These are phyloP conservation scores for Arachnomyces sp. DNA, from an alignment of 2,329 filamentous ascomycete species.

Conservation along the genomic window DNA sequence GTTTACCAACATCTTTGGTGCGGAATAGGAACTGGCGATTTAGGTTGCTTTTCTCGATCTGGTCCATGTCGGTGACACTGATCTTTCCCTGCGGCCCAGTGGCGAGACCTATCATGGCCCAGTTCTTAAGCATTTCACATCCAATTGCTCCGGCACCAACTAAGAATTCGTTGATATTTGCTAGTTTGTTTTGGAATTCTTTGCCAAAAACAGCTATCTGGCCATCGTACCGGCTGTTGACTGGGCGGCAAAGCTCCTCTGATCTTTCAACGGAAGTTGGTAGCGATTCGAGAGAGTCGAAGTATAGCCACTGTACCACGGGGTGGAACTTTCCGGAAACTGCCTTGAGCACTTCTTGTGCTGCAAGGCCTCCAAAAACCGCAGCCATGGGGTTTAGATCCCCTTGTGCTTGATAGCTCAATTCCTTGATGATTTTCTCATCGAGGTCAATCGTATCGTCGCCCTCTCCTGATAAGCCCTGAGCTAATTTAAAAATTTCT, in stretches of 20 bases:
- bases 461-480: conserved; percentile 58
- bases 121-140: conserved; percentile 99
- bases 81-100: conserved; percentile 84
- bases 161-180: conserved; percentile 84
- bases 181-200: conserved; percentile 89
- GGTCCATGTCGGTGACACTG: conserved; percentile 93
- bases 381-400: conserved; percentile 89
- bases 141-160: conserved; percentile 96
- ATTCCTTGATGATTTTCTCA: conserved; percentile 84
- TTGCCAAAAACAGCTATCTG: conserved; percentile 94
- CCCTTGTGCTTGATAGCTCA: conserved; percentile 88
- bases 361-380: conserved; percentile 86
- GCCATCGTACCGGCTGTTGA: conserved; percentile 83
- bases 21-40: conserved; percentile 97
- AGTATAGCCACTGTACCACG: conserved; percentile 94
- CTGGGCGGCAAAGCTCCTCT: conserved; percentile 80
- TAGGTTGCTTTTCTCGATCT: conserved; percentile 97
- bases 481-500: conserved; percentile 67
- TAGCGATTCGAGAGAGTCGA: conserved; percentile 93
- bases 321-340: conserved; percentile 97
- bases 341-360: conserved; percentile 92
- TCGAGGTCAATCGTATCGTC: conserved; percentile 76
- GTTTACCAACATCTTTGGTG: conserved; percentile 81
- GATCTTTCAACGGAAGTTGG: conserved; percentile 67
- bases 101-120: conserved; percentile 95